phyloP scores from a whole-genome alignment of 352 stramenopile genomes.

The Globisporangium cederbergense region DNA sequence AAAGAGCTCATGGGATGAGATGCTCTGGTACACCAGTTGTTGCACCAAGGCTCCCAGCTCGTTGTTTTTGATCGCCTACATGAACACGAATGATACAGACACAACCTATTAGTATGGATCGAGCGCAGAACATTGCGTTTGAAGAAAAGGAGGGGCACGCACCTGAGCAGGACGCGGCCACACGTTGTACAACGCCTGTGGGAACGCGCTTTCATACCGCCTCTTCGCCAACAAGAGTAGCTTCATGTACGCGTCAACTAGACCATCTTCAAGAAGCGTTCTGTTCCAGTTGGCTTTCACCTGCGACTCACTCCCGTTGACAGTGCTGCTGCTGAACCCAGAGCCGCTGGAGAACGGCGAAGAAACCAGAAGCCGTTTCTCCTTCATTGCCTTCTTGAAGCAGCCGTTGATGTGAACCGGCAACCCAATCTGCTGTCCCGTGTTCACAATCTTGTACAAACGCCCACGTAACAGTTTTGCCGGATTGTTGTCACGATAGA shows the following conservation, averaged over 20 bases:
- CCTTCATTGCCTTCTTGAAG: conserved; percentile 62
- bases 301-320: conserved; percentile 43
- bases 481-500: conserved; percentile 47
- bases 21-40: conserved; percentile 35
- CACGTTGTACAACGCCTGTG: conserved; percentile 57
- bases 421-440: conserved; percentile 40
- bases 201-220: conserved; percentile 29
- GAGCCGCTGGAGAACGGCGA: conserved; percentile 10
- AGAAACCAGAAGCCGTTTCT: conserved; percentile 36
- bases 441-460: conserved; percentile 60
- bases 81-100: neutral
- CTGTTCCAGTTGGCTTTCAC: conserved; percentile 69
- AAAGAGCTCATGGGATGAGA: conserved; percentile 54
- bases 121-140: neutral
- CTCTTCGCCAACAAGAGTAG: conserved; percentile 53
- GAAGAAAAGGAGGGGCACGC: neutral
- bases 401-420: conserved; percentile 74
- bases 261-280: conserved; percentile 63
- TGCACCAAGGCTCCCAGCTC: conserved; percentile 44
- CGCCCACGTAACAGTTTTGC: conserved; percentile 42
- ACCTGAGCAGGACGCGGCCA: conserved; percentile 39
- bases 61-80: conserved; percentile 16
- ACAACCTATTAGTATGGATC: neutral
- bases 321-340: conserved; percentile 15
- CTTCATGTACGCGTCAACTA: conserved; percentile 58